Percentiles rank a stretch among this genome's conserved stretches.
These are phyloP conservation scores for Dendrocalamus latiflorus DNA, from an alignment of 202 grass and related monocot species.

Conservation along the genomic window DNA sequence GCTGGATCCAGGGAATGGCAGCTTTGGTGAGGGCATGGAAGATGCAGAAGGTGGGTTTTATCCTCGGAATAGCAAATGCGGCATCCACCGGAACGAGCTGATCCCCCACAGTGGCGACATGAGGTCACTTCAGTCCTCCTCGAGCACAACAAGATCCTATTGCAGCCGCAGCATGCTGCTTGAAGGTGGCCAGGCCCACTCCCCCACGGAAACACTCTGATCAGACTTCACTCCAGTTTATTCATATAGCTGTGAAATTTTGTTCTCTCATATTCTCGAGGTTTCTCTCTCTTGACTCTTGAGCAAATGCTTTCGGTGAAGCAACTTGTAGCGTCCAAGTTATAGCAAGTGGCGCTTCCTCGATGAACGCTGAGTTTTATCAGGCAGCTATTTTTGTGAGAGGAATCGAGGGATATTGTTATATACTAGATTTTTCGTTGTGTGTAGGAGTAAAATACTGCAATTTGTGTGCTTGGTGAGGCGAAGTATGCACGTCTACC, in stretches of 20 bases:
- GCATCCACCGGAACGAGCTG: slow-evolving; percentile 41
- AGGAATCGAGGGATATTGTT: not conserved
- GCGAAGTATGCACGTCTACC: not conserved
- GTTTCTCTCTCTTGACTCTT: not conserved
- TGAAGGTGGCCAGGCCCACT: slow-evolving; percentile 66
- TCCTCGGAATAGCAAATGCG: slow-evolving; percentile 33
- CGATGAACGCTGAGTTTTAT: not conserved
- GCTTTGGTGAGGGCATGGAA: slow-evolving; percentile 52
- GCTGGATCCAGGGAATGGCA: slow-evolving; percentile 61
- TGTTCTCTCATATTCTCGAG: not conserved
- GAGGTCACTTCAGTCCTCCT: slow-evolving; percentile 79
- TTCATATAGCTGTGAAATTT: not conserved
- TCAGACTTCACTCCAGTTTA: not conserved
- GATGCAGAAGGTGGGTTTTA: slow-evolving; percentile 31
- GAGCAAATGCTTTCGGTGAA: not conserved
- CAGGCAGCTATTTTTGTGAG: not conserved
- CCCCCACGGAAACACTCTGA: slow-evolving; percentile 68
- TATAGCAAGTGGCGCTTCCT: not conserved
- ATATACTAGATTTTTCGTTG: not conserved
- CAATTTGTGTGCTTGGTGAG: not conserved
- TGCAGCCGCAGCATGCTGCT: slow-evolving; percentile 91
- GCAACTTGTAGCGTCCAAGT: not conserved
- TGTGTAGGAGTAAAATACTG: not conserved
- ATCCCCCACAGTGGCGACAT: slow-evolving; percentile 50
- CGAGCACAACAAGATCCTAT: slow-evolving; percentile 83